These are phyloP conservation scores for Aspergillus asperescens DNA, from an alignment of 495 filamentous ascomycete species.

Conservation along the genomic window DNA sequence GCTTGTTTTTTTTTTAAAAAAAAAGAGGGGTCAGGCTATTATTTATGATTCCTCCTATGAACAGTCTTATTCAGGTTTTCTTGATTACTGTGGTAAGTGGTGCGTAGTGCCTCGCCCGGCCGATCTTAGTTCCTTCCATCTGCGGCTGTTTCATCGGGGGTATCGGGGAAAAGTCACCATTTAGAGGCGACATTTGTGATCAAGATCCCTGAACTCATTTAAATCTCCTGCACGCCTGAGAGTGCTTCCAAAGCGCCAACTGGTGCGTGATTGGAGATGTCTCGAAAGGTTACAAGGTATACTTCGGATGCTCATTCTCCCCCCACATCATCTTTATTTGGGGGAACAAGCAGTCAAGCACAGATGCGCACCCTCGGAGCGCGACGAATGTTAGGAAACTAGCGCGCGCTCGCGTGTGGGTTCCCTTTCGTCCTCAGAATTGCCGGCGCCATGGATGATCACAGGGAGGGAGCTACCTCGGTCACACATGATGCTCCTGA, in stretches of 20 bases:
- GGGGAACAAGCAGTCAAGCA: background rate
- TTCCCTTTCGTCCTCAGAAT: slow-evolving; percentile 6
- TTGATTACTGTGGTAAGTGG: background rate
- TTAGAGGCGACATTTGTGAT: background rate
- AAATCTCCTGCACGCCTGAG: background rate
- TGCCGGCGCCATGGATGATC: slow-evolving; percentile 13
- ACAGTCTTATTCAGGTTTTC: background rate
- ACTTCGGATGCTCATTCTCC: background rate
- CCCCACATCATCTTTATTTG: background rate
- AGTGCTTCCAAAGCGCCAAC: background rate
- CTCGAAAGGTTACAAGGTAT: background rate
- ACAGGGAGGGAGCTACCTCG: slow-evolving; percentile 19
- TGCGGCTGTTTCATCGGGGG: background rate
- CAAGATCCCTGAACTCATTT: background rate
- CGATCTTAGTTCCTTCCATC: background rate
- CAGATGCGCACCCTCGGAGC: background rate
- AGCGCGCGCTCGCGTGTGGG: background rate
- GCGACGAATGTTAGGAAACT: background rate
- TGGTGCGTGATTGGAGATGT: background rate
- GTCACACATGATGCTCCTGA: slow-evolving; percentile 28
- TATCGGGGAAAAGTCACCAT: background rate
- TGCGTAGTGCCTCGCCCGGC: background rate
- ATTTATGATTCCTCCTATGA: background rate
- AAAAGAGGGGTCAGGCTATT: background rate
- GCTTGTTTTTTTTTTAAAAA: no score